Evolutionary conservation across 2,329 filamentous ascomycete species (phyloP).

Genomic region (Phialemoniopsis sp.): DNA sequence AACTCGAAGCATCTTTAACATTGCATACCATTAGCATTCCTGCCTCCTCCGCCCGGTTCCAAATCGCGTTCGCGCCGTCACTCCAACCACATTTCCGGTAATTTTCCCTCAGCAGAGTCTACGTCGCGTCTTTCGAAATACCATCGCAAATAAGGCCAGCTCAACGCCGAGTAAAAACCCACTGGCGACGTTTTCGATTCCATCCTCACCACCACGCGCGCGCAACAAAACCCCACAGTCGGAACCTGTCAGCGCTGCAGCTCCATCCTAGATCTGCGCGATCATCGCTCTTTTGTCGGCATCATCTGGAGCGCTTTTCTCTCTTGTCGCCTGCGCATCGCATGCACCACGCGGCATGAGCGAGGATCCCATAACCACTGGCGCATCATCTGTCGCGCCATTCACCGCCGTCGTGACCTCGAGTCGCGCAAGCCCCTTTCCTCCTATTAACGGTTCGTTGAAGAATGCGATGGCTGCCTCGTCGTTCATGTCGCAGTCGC

Average conservation of each 20-base stretch:
- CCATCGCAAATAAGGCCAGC: too few species aligned
- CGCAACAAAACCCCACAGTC: too few species aligned
- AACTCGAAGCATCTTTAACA: too few species aligned
- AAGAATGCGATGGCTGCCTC: conserved; percentile 39
- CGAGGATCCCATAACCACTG: conserved; percentile 18
- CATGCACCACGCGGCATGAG: conserved; percentile 27
- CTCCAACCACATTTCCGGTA: too few species aligned
- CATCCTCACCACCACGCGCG: conserved; percentile 6
- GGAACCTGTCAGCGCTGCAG: conserved; percentile 5
- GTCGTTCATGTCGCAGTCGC: conserved; percentile 34
- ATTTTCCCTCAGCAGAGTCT: too few species aligned
- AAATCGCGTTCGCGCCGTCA: too few species aligned
- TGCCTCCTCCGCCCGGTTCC: too few species aligned
- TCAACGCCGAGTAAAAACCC: too few species aligned
- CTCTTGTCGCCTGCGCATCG: conserved; percentile 9
- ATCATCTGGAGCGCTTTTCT: conserved; percentile 8
- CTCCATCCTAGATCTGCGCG: conserved; percentile 22
- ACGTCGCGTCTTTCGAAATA: too few species aligned
- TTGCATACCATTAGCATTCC: too few species aligned
- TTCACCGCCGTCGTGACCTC: conserved; percentile 22
- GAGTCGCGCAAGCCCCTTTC: conserved; percentile 26
- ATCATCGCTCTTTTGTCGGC: conserved; percentile 17
- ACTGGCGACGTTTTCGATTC: background rate
- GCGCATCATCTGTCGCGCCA: conserved; percentile 24
- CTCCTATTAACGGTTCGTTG: conserved; percentile 14